phyloP scores from a whole-genome alignment of 768 basidiomycete species.

The Auricularia auricula-judae region DNA sequence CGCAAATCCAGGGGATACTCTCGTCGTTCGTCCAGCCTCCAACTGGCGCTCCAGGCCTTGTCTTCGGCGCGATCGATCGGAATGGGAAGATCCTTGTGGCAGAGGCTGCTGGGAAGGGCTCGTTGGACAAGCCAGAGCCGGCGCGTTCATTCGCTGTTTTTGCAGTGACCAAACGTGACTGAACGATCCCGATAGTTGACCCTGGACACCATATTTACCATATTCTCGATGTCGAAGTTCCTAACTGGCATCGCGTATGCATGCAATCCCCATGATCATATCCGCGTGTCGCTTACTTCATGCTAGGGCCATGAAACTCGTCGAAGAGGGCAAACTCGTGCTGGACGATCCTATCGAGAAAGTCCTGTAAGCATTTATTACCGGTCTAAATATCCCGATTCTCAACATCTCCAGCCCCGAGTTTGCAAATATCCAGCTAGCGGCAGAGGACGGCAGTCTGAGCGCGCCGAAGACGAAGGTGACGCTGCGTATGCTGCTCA shows the following conservation, averaged over 20 bases:
- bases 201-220: neutral
- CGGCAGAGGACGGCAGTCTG: neutral
- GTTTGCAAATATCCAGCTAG: neutral
- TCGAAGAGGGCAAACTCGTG: neutral
- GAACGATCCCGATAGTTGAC: neutral
- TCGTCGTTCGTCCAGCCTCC: neutral
- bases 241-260: neutral
- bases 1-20: neutral
- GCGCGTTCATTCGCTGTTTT: neutral
- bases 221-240: neutral
- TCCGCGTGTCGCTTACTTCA: neutral
- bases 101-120: neutral
- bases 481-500: slow-evolving; percentile 3
- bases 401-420: neutral
- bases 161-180: neutral
- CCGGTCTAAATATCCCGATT: neutral
- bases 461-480: neutral
- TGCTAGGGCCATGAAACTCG: neutral
- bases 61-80: neutral
- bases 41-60: neutral
- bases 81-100: neutral
- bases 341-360: neutral
- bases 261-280: neutral
- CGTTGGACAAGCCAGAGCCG: no score
- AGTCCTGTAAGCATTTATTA: neutral